These are phyloP conservation scores for Rhinocladiella similis DNA, from an alignment of 2,329 filamentous ascomycete genomes.

Conservation along the genomic window DNA sequence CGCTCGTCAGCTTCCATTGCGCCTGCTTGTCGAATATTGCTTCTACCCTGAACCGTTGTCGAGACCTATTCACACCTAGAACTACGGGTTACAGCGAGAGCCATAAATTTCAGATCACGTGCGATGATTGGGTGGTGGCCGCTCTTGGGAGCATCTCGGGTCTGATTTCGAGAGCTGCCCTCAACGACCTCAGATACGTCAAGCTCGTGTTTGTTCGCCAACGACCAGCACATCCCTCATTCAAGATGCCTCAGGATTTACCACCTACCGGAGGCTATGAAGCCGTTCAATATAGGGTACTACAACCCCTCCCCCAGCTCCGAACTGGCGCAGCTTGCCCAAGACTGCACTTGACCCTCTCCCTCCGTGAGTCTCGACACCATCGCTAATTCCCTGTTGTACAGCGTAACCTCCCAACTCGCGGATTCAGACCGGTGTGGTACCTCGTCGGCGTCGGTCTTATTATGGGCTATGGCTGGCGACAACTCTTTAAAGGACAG, in stretches of 20 bases:
- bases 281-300: slow-evolving; percentile 94
- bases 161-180: slow-evolving; percentile 5
- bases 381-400: slow-evolving; percentile 2
- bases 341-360: background rate
- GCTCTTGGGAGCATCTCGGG: background rate
- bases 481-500: slow-evolving; percentile 76
- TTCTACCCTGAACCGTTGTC: background rate
- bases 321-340: background rate
- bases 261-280: slow-evolving; percentile 92
- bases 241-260: slow-evolving; percentile 92
- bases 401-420: slow-evolving; percentile 87
- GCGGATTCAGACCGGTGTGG: slow-evolving; percentile 80
- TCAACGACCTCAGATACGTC: slow-evolving; percentile 1
- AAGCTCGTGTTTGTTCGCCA: slow-evolving; percentile 8
- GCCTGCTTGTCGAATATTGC: background rate
- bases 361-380: slow-evolving; percentile 9
- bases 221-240: background rate
- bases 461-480: slow-evolving; percentile 89
- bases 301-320: slow-evolving; percentile 32
- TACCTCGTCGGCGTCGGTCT: slow-evolving; percentile 75
- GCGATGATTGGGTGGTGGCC: background rate
- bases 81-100: background rate
- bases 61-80: no score
- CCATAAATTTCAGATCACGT: slow-evolving; percentile 1
- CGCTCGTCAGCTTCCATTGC: slow-evolving; percentile 59